Conservation (phyloP, 352 stramenopile species). For the Halophytophthora polymorphica region DNA sequence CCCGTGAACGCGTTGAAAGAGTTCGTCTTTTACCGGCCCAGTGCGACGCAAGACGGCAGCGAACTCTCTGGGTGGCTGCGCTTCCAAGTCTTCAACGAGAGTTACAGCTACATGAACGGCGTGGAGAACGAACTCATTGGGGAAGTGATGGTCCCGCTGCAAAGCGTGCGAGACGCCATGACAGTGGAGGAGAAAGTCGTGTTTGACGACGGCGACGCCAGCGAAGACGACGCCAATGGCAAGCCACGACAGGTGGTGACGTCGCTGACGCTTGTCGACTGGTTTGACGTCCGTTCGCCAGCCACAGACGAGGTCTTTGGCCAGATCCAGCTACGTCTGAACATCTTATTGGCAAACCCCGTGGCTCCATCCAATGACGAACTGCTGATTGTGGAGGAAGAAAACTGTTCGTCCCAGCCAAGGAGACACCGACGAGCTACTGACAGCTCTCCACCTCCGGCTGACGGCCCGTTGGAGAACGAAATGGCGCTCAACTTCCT, state of each 20-base stretch:
- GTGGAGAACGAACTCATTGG: constrained; percentile 72
- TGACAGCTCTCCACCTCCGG: constrained; percentile 39
- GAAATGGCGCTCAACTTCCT: constrained; percentile 71
- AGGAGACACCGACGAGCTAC: constrained; percentile 32
- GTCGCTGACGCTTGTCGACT: constrained; percentile 70
- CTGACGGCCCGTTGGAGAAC: constrained; percentile 45
- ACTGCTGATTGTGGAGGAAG: constrained; percentile 10
- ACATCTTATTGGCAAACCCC: constrained; percentile 67
- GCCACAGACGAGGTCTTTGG: constrained; percentile 58
- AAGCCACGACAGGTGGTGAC: constrained; percentile 43
- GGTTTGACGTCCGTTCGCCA: constrained; percentile 69
- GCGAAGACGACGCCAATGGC: constrained; percentile 13
- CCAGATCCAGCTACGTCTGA: constrained; percentile 72
- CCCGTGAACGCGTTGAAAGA: constrained; percentile 70
- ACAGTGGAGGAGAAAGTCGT: constrained; percentile 54
- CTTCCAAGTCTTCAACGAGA: constrained; percentile 75
- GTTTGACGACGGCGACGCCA: constrained; percentile 28
- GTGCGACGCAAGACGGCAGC: constrained; percentile 13
- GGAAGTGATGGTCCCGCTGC: constrained; percentile 66
- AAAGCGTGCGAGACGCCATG: constrained; percentile 67
- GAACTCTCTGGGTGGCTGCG: constrained; percentile 61
- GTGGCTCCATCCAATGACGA: constrained; percentile 21
- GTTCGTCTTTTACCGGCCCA: constrained; percentile 72
- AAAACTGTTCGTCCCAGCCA: constrained; percentile 14
- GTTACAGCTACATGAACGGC: constrained; percentile 74